Evolutionary conservation across 2,329 filamentous ascomycete species (phyloP).

Genomic region (Lanzia echinophila): DNA sequence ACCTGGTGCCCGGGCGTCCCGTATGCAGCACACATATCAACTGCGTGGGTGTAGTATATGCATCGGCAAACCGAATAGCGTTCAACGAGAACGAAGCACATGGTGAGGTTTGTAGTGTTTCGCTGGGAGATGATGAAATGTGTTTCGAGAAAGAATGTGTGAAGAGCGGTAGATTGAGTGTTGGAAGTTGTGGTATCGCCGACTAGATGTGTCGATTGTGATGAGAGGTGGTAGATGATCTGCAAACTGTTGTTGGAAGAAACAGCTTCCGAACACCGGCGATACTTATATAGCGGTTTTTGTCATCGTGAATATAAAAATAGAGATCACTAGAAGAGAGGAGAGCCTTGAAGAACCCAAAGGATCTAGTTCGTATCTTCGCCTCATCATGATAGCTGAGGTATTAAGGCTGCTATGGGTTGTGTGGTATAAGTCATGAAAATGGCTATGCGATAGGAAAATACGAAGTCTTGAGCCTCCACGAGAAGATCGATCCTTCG

Average conservation of each 20-base stretch:
- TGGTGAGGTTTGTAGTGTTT: conserved; percentile 31
- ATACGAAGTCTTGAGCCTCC: conserved; percentile 9
- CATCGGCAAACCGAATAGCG: conserved; percentile 66
- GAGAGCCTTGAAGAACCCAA: not conserved
- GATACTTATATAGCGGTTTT: not conserved
- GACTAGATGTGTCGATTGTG: no score
- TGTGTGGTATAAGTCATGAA: not conserved
- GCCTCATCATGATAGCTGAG: conserved; percentile 8
- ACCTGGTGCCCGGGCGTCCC: conserved; percentile 54
- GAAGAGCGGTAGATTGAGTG: not conserved
- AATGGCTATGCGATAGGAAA: not conserved
- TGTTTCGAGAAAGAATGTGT: not conserved
- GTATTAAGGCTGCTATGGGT: conserved; percentile 2
- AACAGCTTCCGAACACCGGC: not conserved
- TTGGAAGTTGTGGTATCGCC: not conserved
- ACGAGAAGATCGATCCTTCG: not conserved
- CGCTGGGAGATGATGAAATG: not conserved
- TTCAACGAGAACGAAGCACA: conserved; percentile 65
- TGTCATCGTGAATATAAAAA: conserved; percentile 25
- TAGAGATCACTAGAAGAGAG: conserved; percentile 23
- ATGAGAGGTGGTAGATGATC: not conserved
- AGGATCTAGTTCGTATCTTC: conserved; percentile 3
- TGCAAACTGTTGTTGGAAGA: not conserved
- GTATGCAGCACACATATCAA: conserved; percentile 60
- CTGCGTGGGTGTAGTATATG: conserved; percentile 59